These are phyloP conservation scores for Klebsormidium nitens DNA, from an alignment of 139 green algal genomes.

Conservation along the genomic window DNA sequence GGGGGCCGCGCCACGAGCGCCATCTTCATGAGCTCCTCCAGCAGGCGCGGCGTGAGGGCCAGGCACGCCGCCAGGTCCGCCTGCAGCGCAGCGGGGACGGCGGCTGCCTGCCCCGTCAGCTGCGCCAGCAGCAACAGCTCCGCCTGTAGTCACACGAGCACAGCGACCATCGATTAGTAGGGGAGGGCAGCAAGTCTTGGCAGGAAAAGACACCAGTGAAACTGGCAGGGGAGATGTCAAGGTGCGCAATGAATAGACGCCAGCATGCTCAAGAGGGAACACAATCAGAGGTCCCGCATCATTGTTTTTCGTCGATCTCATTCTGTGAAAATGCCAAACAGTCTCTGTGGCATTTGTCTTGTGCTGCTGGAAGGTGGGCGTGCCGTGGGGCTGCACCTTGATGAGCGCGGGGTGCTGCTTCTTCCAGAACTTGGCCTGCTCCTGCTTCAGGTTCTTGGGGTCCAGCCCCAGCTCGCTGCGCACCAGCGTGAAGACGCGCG, in stretches of 20 bases:
- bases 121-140: conserved; percentile 47
- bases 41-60: conserved; percentile 24
- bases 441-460: conserved; percentile 45
- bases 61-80: conserved; percentile 37
- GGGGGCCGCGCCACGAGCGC: conserved; percentile 5
- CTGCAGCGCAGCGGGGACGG: conserved; percentile 31
- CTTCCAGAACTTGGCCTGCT: conserved; percentile 37
- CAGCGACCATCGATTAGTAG: too few species aligned
- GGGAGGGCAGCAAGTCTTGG: too few species aligned
- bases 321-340: too few species aligned
- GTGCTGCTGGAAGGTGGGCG: too few species aligned
- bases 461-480: conserved; percentile 29
- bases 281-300: too few species aligned
- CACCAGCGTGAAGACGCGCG: conserved; percentile 23
- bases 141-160: too few species aligned
- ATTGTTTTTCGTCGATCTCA: too few species aligned
- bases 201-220: too few species aligned
- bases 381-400: conserved; percentile 26
- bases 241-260: too few species aligned
- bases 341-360: too few species aligned
- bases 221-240: too few species aligned
- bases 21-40: conserved; percentile 47
- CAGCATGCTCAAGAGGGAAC: too few species aligned
- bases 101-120: conserved; percentile 14
- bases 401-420: conserved; percentile 16